Percentiles rank a stretch among this genome's conserved stretches.
These are phyloP conservation scores for Neopestalotiopsis clavispora DNA, from an alignment of 2,329 filamentous ascomycete genomes.

Conservation along the genomic window DNA sequence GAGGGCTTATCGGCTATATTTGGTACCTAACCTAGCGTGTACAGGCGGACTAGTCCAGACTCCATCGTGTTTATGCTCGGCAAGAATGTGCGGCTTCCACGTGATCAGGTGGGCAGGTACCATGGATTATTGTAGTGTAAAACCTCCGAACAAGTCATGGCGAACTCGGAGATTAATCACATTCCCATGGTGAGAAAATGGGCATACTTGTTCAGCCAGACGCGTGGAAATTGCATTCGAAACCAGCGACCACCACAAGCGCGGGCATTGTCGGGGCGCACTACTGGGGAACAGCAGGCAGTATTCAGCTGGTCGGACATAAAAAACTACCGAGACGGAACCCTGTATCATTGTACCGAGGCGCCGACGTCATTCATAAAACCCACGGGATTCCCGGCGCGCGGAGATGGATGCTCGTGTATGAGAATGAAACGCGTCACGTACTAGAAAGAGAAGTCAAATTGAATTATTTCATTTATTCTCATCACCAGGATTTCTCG, in stretches of 20 bases:
- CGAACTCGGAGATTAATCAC: no score
- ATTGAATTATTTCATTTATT: not conserved
- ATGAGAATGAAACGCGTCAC: not conserved
- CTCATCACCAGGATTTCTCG: not conserved
- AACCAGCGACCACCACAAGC: not conserved
- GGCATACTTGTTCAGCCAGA: no score
- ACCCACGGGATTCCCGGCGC: slow-evolving; percentile 2
- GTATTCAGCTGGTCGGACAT: not conserved
- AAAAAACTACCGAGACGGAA: not conserved
- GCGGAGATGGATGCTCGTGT: not conserved
- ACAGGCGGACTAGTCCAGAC: no score
- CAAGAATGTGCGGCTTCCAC: no score
- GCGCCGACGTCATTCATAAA: slow-evolving; percentile 17
- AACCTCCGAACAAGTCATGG: no score
- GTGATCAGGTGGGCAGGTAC: no score
- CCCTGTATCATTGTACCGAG: slow-evolving; percentile 6
- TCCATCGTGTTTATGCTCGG: no score
- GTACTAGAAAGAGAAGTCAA: slow-evolving; percentile 3
- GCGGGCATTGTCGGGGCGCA: not conserved
- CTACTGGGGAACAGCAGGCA: not conserved
- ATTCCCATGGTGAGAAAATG: no score
- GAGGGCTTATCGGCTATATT: not conserved
- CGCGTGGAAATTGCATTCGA: no score
- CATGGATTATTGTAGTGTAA: no score
- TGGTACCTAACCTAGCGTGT: no score